A percentile compares a stretch with the other conserved stretches of the same genome.
These are phyloP conservation scores for Silybum marianum DNA, from an alignment of 129 eudicot genomes.

Conservation along the genomic window DNA sequence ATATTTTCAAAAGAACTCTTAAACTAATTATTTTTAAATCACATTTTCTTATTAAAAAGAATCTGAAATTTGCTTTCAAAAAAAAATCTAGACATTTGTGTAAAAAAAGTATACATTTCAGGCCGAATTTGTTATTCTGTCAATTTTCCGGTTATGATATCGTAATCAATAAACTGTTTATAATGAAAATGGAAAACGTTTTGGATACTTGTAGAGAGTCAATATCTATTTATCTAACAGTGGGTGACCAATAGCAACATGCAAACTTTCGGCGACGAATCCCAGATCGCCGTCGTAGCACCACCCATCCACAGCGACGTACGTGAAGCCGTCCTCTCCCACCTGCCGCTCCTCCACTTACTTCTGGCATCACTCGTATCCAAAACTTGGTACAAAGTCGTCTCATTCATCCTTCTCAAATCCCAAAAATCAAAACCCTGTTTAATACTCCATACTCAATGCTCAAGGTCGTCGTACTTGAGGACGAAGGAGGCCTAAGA, in stretches of 20 bases:
- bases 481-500: constrained; percentile 52
- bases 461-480: constrained; percentile 32
- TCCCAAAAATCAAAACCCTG: constrained; percentile 44
- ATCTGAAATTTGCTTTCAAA: too few species aligned
- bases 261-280: not conserved
- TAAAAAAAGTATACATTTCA: too few species aligned
- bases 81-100: too few species aligned
- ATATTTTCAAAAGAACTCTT: too few species aligned
- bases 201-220: too few species aligned
- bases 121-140: too few species aligned
- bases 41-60: too few species aligned
- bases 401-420: constrained; percentile 38
- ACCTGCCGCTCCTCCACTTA: constrained; percentile 52
- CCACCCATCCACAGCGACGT: constrained; percentile 42
- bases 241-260: not conserved
- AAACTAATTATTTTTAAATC: too few species aligned
- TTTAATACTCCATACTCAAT: constrained; percentile 56
- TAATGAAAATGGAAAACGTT: too few species aligned
- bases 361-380: constrained; percentile 48
- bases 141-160: too few species aligned
- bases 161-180: too few species aligned
- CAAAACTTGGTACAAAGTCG: constrained; percentile 50
- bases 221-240: too few species aligned
- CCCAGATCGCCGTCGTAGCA: not conserved
- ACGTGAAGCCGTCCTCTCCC: constrained; percentile 43